Evolutionary conservation across 352 stramenopile genomes (phyloP), one percentile per base, ranked within the genome.

Genomic region (Pythium aristosporum): DNA sequence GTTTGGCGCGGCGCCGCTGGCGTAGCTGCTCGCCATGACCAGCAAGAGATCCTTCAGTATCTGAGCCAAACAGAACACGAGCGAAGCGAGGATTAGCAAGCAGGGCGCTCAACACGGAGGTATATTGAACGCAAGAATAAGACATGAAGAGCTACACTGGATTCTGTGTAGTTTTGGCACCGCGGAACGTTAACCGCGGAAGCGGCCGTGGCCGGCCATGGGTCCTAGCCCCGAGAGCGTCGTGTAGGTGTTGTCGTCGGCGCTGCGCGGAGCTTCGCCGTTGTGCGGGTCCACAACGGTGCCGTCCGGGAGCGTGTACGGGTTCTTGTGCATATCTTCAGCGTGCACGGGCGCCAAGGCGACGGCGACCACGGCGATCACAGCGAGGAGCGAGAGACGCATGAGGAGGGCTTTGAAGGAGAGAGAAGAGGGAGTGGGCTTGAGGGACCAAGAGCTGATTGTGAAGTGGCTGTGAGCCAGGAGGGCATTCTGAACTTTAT

Each of bases 261-360:
- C 30, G n/a, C n/a, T n/a, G n/a, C n/a, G n/a, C n/a, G n/a, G n/a
- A n/a, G n/a, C n/a, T n/a, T n/a, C 67, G n/a, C 47, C 15, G 20
- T 57, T 57, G 46, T 62, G 69, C 20, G 64, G 67, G 49, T 77
- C 68, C 41, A 80, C 60, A 34, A 72, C 43, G 41, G 61, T 75
- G 39, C 68, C 65, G 57, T 75, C 64, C 42, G 63, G 50, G 18
- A 54, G 52, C 47, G 75, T 76, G 61, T 71, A 74, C 25, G 68
- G 65, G 55, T 75, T 60, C 11, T 59, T 8, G 41, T 65, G 32
- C 18, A 74, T 18, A 12, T 36, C 37, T 37, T 50, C 47, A 47
- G 47, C 62, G 2, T 20, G 21, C 16, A 57, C 57, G 16, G 53
- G 41, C 37, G 44, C 42, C 23, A 62, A 25, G 39, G 36, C 42